Evolutionary conservation across 1,284 basidiomycete genomes (phyloP).

Genomic region (Caloboletus inedulis): DNA sequence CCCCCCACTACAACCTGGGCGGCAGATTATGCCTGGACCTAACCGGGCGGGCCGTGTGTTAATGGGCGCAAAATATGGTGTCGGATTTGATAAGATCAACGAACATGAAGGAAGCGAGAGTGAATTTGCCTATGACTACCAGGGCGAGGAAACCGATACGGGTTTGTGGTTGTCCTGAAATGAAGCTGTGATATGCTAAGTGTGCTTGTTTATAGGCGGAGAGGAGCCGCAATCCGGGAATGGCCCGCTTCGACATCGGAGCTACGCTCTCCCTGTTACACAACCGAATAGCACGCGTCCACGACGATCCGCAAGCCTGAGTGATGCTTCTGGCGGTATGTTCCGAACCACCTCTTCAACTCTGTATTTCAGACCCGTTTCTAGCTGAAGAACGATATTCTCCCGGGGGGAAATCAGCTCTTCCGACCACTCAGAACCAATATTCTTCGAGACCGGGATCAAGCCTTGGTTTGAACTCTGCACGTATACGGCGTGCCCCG

Average conservation of each 20-base stretch:
- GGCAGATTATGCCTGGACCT: constrained; percentile 38
- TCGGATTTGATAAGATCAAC: constrained; percentile 35
- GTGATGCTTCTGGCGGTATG: constrained; percentile 51
- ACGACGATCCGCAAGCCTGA: constrained; percentile 66
- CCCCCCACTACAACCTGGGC: constrained; percentile 31
- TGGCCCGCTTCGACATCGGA: constrained; percentile 27
- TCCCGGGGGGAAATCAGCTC: constrained; percentile 28
- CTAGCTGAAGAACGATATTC: constrained; percentile 29
- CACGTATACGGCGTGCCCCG: constrained; percentile 33
- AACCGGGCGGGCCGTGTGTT: constrained; percentile 35
- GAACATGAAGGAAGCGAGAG: constrained; percentile 34
- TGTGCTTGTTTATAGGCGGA: constrained; percentile 16
- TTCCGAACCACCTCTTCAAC: constrained; percentile 11
- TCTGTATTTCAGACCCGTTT: constrained; percentile 7
- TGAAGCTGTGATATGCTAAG: constrained; percentile 1
- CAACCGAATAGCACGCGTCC: constrained; percentile 41
- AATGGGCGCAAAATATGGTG: constrained; percentile 35
- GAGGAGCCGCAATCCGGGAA: constrained; percentile 30
- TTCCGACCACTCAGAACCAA: constrained; percentile 36
- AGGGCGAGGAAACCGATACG: constrained; percentile 32
- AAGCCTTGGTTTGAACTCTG: constrained; percentile 42
- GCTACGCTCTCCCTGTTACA: constrained; percentile 22
- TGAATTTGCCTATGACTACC: constrained; percentile 27
- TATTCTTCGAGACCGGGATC: constrained; percentile 49
- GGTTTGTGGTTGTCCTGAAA: constrained; percentile 24